Percentiles rank a stretch among this genome's conserved stretches.
Conservation (phyloP, 148 eudicot species). For the Camellia sinensis region DNA sequence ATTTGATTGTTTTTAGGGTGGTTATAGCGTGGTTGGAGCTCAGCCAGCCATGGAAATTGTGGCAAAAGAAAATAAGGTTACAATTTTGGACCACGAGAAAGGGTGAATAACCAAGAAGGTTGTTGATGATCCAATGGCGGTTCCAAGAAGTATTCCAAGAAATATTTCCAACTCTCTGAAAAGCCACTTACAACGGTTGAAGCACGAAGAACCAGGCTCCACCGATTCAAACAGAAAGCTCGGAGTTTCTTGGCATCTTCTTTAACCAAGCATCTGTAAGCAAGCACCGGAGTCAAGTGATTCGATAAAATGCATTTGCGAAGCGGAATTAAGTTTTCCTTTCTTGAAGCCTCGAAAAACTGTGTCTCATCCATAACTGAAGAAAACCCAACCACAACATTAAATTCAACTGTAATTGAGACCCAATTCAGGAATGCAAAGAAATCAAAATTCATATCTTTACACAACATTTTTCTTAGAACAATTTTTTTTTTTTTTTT, state of each 20-base stretch:
- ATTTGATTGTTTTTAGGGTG: constrained; percentile 44
- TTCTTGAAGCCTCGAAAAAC: constrained; percentile 49
- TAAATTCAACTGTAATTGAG: background rate
- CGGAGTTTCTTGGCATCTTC: constrained; percentile 64
- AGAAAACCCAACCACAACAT: background rate
- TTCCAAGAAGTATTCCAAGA: constrained; percentile 39
- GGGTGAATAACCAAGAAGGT: constrained; percentile 48
- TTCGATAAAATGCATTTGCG: constrained; percentile 60
- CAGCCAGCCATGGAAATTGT: constrained; percentile 78
- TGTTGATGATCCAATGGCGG: constrained; percentile 70
- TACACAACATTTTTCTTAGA: too few species aligned
- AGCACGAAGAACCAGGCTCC: constrained; percentile 46
- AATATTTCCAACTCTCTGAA: background rate
- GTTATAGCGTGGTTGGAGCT: constrained; percentile 82
- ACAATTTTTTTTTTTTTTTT: too few species aligned
- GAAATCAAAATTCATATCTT: background rate
- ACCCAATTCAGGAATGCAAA: background rate
- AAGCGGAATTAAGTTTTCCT: constrained; percentile 61
- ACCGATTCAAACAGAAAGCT: constrained; percentile 75
- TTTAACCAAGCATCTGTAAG: constrained; percentile 71
- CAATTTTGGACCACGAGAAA: constrained; percentile 58
- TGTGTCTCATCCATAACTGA: constrained; percentile 31
- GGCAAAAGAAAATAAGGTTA: constrained; percentile 63
- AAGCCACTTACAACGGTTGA: constrained; percentile 45
- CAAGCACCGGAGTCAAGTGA: constrained; percentile 77